Evolutionary conservation across 208 protist species (phyloP).

Genomic region (Herpetomonas samuelpessoai): DNA sequence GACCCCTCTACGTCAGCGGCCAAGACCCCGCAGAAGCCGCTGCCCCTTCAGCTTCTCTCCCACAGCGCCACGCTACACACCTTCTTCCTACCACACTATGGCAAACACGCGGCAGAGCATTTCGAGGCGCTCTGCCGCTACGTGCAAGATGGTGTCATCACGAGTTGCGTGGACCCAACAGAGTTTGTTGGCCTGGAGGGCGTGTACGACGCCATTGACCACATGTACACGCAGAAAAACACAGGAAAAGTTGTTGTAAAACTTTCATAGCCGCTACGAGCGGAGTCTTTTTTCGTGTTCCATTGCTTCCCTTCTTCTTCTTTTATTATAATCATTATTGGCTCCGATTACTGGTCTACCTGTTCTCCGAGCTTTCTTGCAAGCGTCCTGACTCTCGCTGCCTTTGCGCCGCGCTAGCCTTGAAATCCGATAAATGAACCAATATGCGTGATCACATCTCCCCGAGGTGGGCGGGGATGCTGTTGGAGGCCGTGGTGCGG

Average conservation of each 20-base stretch:
- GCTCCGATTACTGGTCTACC: too few species aligned
- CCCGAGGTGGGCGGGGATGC: too few species aligned
- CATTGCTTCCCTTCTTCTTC: too few species aligned
- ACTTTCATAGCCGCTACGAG: slow-evolving; percentile 13
- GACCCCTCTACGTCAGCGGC: slow-evolving; percentile 6
- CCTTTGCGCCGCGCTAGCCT: too few species aligned
- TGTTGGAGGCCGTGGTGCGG: too few species aligned
- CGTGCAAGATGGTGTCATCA: slow-evolving; percentile 41
- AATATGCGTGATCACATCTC: too few species aligned
- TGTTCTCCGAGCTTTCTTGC: too few species aligned
- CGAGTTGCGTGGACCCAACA: slow-evolving; percentile 52
- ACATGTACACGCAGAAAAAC: slow-evolving; percentile 73
- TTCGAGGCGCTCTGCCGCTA: slow-evolving; percentile 61
- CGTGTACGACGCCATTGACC: slow-evolving; percentile 72
- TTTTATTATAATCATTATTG: too few species aligned
- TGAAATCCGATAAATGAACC: too few species aligned
- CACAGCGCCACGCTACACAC: slow-evolving; percentile 79
- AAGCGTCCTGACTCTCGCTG: too few species aligned
- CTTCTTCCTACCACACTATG: slow-evolving; percentile 87
- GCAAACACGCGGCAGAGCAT: slow-evolving; percentile 56
- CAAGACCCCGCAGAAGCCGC: slow-evolving; percentile 21
- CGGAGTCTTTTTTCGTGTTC: too few species aligned
- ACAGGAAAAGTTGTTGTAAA: slow-evolving; percentile 83
- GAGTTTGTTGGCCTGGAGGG: slow-evolving; percentile 59
- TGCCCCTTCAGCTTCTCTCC: slow-evolving; percentile 67